A percentile compares a stretch with the other conserved stretches of the same genome.
Conservation (phyloP, 2,329 filamentous ascomycete genomes). For the Cryphonectria radicalis region DNA sequence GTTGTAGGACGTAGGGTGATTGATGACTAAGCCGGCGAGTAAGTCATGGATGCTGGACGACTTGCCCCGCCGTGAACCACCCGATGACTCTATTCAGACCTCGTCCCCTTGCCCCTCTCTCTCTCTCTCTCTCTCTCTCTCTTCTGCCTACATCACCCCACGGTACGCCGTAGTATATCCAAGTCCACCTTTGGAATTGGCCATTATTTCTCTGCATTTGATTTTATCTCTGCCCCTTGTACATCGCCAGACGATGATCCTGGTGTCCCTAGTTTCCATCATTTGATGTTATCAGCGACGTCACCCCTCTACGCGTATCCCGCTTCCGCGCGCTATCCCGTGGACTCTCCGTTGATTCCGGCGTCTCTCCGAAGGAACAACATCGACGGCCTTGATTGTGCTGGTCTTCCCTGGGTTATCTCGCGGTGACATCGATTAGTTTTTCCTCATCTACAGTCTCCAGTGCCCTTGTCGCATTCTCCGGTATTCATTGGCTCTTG, state of each 20-base stretch:
- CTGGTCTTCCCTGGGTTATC: neutral
- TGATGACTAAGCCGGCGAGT: conserved; percentile 6
- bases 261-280: neutral
- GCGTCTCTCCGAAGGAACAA: neutral
- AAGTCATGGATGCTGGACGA: conserved; percentile 1
- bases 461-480: neutral
- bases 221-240: neutral
- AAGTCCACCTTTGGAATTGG: neutral
- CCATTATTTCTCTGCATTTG: neutral
- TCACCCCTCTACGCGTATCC: conserved; percentile 7
- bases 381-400: neutral
- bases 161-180: conserved; percentile 7
- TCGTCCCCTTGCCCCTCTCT: neutral
- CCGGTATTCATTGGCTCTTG: neutral
- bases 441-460: neutral
- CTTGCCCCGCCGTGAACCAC: conserved; percentile 16
- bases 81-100: conserved; percentile 17
- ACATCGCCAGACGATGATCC: conserved; percentile 3
- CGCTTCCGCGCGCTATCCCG: neutral
- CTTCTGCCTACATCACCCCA: conserved; percentile 1
- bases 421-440: neutral
- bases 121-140: no score
- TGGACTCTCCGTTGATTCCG: neutral
- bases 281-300: conserved; percentile 13
- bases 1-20: neutral